Conservation (phyloP, 306 rosid species). For the Alnus glutinosa region DNA sequence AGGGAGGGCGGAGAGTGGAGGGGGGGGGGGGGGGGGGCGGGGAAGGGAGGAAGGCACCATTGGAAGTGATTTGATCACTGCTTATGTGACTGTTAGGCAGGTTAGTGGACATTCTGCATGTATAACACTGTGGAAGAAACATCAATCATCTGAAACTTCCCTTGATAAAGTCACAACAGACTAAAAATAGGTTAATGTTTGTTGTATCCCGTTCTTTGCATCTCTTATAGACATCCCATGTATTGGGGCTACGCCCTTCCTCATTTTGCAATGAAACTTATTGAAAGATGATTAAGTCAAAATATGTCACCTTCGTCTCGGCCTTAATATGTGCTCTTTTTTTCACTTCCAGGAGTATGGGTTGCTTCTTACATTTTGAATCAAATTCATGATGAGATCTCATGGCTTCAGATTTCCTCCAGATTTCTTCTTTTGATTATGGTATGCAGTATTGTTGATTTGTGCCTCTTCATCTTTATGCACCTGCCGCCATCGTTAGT, state of each 20-base stretch:
- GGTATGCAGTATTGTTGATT: conserved; percentile 46
- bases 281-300: conserved; percentile 4
- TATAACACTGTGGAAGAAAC: neutral
- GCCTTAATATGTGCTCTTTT: conserved; percentile 25
- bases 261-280: neutral
- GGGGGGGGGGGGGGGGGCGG: neutral
- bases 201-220: neutral
- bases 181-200: neutral
- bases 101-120: neutral
- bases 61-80: neutral
- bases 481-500: conserved; percentile 13
- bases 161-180: neutral
- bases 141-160: neutral
- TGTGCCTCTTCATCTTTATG: conserved; percentile 17
- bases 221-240: neutral
- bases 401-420: conserved; percentile 84
- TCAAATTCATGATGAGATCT: conserved; percentile 80
- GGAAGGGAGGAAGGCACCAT: neutral
- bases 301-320: conserved; percentile 1
- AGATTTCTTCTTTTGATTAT: conserved; percentile 74
- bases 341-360: conserved; percentile 74
- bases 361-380: conserved; percentile 68
- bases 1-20: neutral
- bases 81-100: neutral
- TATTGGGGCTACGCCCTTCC: neutral